A percentile compares a stretch with the other conserved stretches of the same genome.
These are phyloP conservation scores for Quillaja saponaria DNA, from an alignment of 306 rosid genomes.

Conservation along the genomic window DNA sequence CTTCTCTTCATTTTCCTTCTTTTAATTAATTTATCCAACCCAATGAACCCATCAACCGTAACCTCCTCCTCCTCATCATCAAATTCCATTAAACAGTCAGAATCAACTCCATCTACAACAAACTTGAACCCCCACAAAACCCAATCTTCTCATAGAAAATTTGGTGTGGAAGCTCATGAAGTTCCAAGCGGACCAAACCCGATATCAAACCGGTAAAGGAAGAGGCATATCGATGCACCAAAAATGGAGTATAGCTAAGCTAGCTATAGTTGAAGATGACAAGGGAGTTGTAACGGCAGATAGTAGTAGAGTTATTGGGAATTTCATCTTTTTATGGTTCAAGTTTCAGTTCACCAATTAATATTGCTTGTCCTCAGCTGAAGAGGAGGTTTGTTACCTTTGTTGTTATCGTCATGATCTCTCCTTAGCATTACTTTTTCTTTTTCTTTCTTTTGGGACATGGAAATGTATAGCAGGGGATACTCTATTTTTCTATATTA, in stretches of 20 bases:
- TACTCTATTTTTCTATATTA: conserved; percentile 47
- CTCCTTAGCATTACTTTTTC: conserved; percentile 29
- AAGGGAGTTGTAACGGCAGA: conserved; percentile 35
- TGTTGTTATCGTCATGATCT: conserved; percentile 42
- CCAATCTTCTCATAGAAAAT: conserved; percentile 34
- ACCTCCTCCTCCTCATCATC: no score
- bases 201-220: conserved; percentile 63
- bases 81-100: conserved; percentile 29
- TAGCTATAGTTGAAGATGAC: conserved; percentile 44
- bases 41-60: conserved; percentile 47
- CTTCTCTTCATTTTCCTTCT: conserved; percentile 63
- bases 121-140: conserved; percentile 47
- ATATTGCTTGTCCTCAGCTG: conserved; percentile 45
- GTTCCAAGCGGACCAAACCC: conserved; percentile 99
- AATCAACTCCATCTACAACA: conserved; percentile 39
- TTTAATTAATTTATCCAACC: conserved; percentile 48
- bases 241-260: conserved; percentile 24
- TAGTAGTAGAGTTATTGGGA: conserved; percentile 31
- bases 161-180: conserved; percentile 83
- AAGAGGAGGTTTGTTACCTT: conserved; percentile 49
- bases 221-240: conserved; percentile 17
- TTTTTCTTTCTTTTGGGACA: conserved; percentile 22
- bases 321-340: conserved; percentile 47
- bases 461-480: conserved; percentile 80
- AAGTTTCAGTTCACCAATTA: conserved; percentile 42